Conservation (phyloP, 805 yeast species). For the Candida piceae region DNA sequence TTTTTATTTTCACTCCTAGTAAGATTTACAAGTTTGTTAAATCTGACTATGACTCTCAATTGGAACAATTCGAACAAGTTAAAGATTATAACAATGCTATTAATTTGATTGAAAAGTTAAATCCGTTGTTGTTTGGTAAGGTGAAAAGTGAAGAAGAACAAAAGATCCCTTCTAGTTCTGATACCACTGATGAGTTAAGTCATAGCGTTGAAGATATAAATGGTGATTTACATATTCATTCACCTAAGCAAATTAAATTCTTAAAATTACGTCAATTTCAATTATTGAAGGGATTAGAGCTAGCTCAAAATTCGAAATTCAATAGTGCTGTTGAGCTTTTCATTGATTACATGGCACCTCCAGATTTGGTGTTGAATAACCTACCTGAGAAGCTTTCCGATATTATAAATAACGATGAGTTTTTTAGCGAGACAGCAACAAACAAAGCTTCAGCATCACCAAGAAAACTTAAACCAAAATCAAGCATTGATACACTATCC, state of each 20-base stretch:
- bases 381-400: slow-evolving; percentile 33
- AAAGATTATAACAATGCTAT: slow-evolving; percentile 40
- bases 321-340: slow-evolving; percentile 40
- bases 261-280: slow-evolving; percentile 39
- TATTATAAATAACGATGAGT: slow-evolving; percentile 7
- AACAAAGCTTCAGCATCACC: neutral
- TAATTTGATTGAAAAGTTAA: slow-evolving; percentile 32
- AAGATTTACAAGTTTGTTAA: slow-evolving; percentile 25
- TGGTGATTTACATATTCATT: slow-evolving; percentile 13
- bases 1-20: slow-evolving; percentile 27
- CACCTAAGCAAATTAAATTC: slow-evolving; percentile 28
- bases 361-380: slow-evolving; percentile 42
- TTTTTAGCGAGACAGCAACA: too few species aligned
- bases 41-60: slow-evolving; percentile 29
- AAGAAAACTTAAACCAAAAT: slow-evolving; percentile 6
- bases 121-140: slow-evolving; percentile 20
- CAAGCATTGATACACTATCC: slow-evolving; percentile 3
- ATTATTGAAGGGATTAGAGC: slow-evolving; percentile 32
- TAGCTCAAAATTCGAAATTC: slow-evolving; percentile 28
- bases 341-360: slow-evolving; percentile 54
- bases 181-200: too few species aligned
- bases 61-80: slow-evolving; percentile 26
- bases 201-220: too few species aligned
- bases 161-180: too few species aligned
- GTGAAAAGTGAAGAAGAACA: slow-evolving; percentile 1